Percentiles rank a stretch among this genome's conserved stretches.
phyloP scores from a whole-genome alignment of 2,329 filamentous ascomycete genomes.

The Aspergillus tubingensis region DNA sequence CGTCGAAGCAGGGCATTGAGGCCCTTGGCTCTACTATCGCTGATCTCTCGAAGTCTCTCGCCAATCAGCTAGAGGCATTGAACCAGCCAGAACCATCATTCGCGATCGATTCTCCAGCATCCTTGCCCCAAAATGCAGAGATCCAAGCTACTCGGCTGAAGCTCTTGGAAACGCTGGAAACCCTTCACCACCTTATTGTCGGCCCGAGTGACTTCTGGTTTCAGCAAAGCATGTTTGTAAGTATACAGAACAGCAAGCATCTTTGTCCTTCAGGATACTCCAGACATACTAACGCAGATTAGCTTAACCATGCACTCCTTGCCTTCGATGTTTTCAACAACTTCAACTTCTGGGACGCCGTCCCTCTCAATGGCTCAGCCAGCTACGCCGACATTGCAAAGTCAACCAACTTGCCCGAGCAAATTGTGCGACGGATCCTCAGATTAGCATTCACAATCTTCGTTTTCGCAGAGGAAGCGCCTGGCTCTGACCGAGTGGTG shows the following conservation, averaged over 20 bases:
- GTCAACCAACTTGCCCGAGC: not conserved
- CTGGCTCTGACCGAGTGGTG: not conserved
- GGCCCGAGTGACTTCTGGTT: not conserved
- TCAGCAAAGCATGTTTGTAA: not conserved
- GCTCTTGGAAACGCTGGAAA: not conserved
- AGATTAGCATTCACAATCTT: not conserved
- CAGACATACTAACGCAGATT: not conserved
- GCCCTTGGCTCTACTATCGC: not conserved
- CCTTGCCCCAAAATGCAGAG: not conserved
- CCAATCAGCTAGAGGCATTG: not conserved
- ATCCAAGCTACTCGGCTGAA: not conserved
- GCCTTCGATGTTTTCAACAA: not conserved
- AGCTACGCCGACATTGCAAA: slow-evolving; percentile 1
- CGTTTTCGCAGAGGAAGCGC: not conserved
- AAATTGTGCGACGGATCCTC: not conserved
- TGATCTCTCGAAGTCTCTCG: not conserved
- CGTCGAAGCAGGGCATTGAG: not conserved
- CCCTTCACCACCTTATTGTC: not conserved
- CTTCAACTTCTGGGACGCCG: not conserved
- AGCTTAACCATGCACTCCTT: not conserved
- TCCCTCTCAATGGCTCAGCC: not conserved
- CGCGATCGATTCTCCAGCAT: not conserved
- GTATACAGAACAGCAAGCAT: not conserved
- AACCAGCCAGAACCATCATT: not conserved
- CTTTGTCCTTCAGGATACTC: not conserved